phyloP scores from a whole-genome alignment of 768 basidiomycete species.

The Hypsizygus marmoreus region DNA sequence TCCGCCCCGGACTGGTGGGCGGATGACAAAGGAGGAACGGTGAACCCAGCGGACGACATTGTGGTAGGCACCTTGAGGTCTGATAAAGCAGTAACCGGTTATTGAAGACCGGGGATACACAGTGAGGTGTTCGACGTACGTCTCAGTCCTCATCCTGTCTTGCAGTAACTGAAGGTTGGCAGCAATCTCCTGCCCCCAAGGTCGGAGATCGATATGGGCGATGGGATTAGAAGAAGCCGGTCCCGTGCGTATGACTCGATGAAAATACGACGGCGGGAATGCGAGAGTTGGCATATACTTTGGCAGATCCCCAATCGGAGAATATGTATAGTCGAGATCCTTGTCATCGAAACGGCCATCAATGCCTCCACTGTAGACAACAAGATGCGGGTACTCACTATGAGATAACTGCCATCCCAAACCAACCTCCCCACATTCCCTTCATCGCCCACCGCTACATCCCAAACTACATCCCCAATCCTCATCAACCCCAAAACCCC shows the following conservation, averaged over 20 bases:
- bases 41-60: slow-evolving; percentile 87
- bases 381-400: slow-evolving; percentile 53
- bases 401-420: slow-evolving; percentile 88
- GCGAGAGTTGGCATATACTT: slow-evolving; percentile 79
- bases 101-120: slow-evolving; percentile 1
- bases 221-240: slow-evolving; percentile 57
- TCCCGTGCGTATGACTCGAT: slow-evolving; percentile 76
- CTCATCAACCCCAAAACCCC: slow-evolving; percentile 65
- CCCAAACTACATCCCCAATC: slow-evolving; percentile 85
- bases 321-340: slow-evolving; percentile 88
- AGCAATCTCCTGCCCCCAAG: slow-evolving; percentile 81
- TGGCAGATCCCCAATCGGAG: slow-evolving; percentile 73
- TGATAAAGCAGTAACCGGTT: slow-evolving; percentile 28
- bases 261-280: slow-evolving; percentile 88
- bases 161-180: slow-evolving; percentile 74
- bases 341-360: slow-evolving; percentile 28
- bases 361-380: slow-evolving; percentile 6
- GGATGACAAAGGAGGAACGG: slow-evolving; percentile 74
- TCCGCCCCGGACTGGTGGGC: slow-evolving; percentile 41
- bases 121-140: slow-evolving; percentile 53
- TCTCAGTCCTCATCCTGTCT: slow-evolving; percentile 76
- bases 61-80: slow-evolving; percentile 78
- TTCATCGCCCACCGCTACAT: slow-evolving; percentile 83
- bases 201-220: slow-evolving; percentile 70
- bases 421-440: slow-evolving; percentile 81